phyloP scores from a whole-genome alignment of 495 filamentous ascomycete genomes.

The Xylaria scruposa region DNA sequence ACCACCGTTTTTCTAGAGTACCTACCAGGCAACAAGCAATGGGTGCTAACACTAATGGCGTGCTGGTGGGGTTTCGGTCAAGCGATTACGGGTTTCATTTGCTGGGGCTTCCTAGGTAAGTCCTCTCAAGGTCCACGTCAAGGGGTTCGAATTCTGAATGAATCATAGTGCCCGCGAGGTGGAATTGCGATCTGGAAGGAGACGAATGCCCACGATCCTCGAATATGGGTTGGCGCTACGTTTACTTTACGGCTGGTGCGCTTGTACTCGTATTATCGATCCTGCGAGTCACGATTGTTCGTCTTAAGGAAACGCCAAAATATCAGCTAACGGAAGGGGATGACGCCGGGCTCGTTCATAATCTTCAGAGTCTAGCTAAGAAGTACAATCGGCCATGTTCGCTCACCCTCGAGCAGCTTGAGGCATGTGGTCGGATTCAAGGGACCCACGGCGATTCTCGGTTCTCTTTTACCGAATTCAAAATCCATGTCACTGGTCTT shows the following conservation, averaged over 20 bases:
- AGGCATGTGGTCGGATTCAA: slow-evolving; percentile 55
- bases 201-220: slow-evolving; percentile 64
- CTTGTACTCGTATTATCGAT: slow-evolving; percentile 72
- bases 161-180: slow-evolving; percentile 46
- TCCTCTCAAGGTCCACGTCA: slow-evolving; percentile 28
- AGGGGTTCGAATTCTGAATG: slow-evolving; percentile 31
- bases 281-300: slow-evolving; percentile 70
- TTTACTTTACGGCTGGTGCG: slow-evolving; percentile 68
- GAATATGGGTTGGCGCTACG: slow-evolving; percentile 86
- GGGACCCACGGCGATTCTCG: slow-evolving; percentile 48
- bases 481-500: slow-evolving; percentile 66
- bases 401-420: slow-evolving; percentile 66
- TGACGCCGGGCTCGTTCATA: slow-evolving; percentile 66
- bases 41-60: slow-evolving; percentile 74
- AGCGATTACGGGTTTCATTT: slow-evolving; percentile 72
- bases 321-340: slow-evolving; percentile 70
- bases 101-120: slow-evolving; percentile 76
- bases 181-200: slow-evolving; percentile 61
- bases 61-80: slow-evolving; percentile 82
- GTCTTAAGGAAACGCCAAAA: slow-evolving; percentile 74
- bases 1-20: slow-evolving; percentile 82
- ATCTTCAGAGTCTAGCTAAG: slow-evolving; percentile 64
- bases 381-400: slow-evolving; percentile 68
- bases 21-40: slow-evolving; percentile 76
- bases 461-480: slow-evolving; percentile 58